Base-by-base conservation (phyloP, 2,329 filamentous ascomycete genomes). In the Calonectria pseudoturangicola region DNA sequence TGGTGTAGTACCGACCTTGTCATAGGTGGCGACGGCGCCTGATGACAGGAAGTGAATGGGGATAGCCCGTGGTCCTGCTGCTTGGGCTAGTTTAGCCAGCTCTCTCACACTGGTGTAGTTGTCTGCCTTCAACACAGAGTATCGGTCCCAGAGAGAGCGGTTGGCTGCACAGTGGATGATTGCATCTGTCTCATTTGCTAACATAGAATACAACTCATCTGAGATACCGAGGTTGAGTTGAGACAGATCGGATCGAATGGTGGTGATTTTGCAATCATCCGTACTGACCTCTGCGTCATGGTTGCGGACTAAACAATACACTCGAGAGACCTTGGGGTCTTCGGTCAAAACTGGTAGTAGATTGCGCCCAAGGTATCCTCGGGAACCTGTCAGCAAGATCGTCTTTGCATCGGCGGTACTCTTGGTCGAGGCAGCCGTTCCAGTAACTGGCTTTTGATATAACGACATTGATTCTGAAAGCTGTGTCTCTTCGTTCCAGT, bases 161-260 rank as follows among this genome's bases (percentile, higher is more conserved):
- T 63, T 63, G 41, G 58, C 58, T 21, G 58, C 58, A 30, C 58
- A 63, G 25, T 63, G 58, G 33, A 63, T 63, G 33, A 63, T 63
- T 18, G 41, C 33, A 21, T 63, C 58, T 47, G 58, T 63, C 33
- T 63, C 58, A 4, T 21, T 33, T n/a, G 16, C 41, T 12, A 63
- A 18, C 27, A 1, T 18, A 16, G 33, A 4, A 47, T 63, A 63
- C 18, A 8, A 16, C 4, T 43, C 33, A 9, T 43, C 58, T 18
- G 33, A 43, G 33, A 63, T 30, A 30, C 58, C 58, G 15, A 63
- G 58, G 21, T 63, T 43, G 8, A 33, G 58, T n/a, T 43, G 12
- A 5, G 58, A 41, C 5, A 63, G 7, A 47, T 63, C 58, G 21
- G 13, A 33, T 47, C n/a, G 58, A 63, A 27, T 41, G 8, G 12